phyloP scores from a whole-genome alignment of 345 rosid species.

The Aquilaria malaccensis region DNA sequence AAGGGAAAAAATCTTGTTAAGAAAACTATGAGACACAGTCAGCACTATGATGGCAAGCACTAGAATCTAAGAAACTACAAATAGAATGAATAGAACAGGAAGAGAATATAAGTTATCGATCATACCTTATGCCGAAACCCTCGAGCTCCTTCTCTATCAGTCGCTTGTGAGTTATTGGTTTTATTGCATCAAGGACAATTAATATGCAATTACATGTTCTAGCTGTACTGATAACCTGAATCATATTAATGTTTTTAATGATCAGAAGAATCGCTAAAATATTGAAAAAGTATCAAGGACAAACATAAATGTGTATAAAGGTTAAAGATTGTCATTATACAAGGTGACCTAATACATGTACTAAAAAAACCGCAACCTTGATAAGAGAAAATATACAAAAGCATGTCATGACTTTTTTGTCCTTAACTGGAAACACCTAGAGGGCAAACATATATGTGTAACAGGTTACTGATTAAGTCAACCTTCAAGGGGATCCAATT shows the following conservation, averaged over 20 bases:
- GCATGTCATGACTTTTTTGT: too few species aligned
- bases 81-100: too few species aligned
- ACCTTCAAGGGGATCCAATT: too few species aligned
- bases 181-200: slow-evolving; percentile 96
- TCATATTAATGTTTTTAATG: slow-evolving; percentile 6
- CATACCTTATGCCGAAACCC: slow-evolving; percentile 97
- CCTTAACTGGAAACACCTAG: too few species aligned
- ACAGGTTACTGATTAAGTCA: too few species aligned
- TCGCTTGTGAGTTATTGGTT: slow-evolving; percentile 98
- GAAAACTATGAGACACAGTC: too few species aligned
- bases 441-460: too few species aligned
- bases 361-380: neutral
- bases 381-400: too few species aligned
- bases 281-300: neutral
- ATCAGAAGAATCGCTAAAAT: neutral
- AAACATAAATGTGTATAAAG: neutral
- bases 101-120: neutral
- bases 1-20: too few species aligned
- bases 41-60: too few species aligned
- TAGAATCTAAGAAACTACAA: too few species aligned
- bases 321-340: too few species aligned
- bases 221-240: slow-evolving; percentile 95
- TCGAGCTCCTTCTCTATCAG: slow-evolving; percentile 97
- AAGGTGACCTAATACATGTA: slow-evolving; percentile 4
- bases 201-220: slow-evolving; percentile 93